phyloP scores from a whole-genome alignment of 2,329 filamentous ascomycete genomes.

The Polychaeton citri region DNA sequence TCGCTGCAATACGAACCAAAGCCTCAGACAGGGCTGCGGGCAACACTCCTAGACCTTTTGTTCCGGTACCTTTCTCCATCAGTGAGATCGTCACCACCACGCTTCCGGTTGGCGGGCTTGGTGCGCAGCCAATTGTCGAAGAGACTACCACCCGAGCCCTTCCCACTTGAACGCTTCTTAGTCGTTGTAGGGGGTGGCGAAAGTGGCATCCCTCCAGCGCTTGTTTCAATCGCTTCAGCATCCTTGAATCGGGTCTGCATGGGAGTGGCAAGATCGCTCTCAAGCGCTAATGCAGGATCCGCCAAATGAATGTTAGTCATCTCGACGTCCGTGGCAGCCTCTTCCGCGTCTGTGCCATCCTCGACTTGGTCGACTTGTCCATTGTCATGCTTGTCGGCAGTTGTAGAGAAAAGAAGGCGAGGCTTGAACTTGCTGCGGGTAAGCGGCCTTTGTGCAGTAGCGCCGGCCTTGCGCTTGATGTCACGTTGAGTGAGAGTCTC shows the following conservation, averaged over 20 bases:
- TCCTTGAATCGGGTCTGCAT: neutral
- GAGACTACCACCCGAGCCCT: neutral
- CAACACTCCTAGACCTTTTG: neutral
- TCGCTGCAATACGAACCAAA: neutral
- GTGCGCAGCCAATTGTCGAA: neutral
- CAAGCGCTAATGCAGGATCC: neutral
- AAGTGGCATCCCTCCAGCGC: neutral
- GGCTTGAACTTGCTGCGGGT: slow-evolving; percentile 60
- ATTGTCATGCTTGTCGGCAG: slow-evolving; percentile 30
- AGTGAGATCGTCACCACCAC: neutral
- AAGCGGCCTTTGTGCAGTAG: slow-evolving; percentile 33
- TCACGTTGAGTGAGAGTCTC: slow-evolving; percentile 13
- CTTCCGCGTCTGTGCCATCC: slow-evolving; percentile 46
- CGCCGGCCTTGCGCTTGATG: slow-evolving; percentile 25
- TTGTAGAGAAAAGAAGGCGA: slow-evolving; percentile 53
- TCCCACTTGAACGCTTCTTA: neutral
- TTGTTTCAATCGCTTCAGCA: neutral
- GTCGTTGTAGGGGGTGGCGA: neutral
- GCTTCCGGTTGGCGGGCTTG: neutral
- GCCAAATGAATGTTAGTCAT: slow-evolving; percentile 7
- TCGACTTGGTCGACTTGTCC: slow-evolving; percentile 20
- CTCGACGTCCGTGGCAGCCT: slow-evolving; percentile 42
- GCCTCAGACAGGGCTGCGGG: neutral
- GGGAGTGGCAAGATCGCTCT: neutral
- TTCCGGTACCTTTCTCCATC: neutral